phyloP scores from a whole-genome alignment of 306 rosid genomes.

The Luffa aegyptiaca region DNA sequence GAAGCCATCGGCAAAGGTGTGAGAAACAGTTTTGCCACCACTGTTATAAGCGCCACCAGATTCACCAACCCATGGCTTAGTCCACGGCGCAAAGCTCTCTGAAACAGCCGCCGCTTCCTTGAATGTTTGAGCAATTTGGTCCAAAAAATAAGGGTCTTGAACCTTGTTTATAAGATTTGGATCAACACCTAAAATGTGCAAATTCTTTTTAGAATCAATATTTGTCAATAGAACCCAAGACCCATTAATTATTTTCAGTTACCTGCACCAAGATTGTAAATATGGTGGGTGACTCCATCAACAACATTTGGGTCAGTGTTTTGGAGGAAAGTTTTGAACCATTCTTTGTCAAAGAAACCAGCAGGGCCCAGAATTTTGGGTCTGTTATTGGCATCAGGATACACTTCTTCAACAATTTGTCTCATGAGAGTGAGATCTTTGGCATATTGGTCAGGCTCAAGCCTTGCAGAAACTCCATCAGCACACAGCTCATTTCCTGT shows the following conservation, averaged over 20 bases:
- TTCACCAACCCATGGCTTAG: constrained; percentile 68
- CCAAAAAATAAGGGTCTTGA: constrained; percentile 42
- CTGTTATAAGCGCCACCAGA: constrained; percentile 72
- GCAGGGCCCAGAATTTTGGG: constrained; percentile 60
- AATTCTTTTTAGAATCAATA: too few species aligned
- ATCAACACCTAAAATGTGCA: constrained; percentile 34
- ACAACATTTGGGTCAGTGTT: constrained; percentile 33
- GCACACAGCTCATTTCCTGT: constrained; percentile 52
- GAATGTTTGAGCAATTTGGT: constrained; percentile 31
- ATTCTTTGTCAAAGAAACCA: constrained; percentile 41
- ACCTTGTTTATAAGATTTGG: constrained; percentile 28
- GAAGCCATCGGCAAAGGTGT: constrained; percentile 51
- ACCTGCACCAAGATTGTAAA: constrained; percentile 74
- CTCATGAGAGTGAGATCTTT: constrained; percentile 37
- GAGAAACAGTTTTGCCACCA: constrained; percentile 54
- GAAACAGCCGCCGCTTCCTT: constrained; percentile 16
- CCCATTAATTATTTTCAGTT: neutral
- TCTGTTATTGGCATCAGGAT: constrained; percentile 25
- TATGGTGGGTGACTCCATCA: constrained; percentile 51
- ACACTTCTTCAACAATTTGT: constrained; percentile 18
- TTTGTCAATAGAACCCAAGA: too few species aligned
- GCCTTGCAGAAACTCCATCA: constrained; percentile 31
- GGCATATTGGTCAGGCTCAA: constrained; percentile 39
- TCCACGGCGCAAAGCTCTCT: constrained; percentile 21
- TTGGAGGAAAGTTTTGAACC: constrained; percentile 46